Evolutionary conservation across 2,329 filamentous ascomycete genomes (phyloP), one percentile per base, ranked within the genome.

Genomic region (Arthroderma sp.): DNA sequence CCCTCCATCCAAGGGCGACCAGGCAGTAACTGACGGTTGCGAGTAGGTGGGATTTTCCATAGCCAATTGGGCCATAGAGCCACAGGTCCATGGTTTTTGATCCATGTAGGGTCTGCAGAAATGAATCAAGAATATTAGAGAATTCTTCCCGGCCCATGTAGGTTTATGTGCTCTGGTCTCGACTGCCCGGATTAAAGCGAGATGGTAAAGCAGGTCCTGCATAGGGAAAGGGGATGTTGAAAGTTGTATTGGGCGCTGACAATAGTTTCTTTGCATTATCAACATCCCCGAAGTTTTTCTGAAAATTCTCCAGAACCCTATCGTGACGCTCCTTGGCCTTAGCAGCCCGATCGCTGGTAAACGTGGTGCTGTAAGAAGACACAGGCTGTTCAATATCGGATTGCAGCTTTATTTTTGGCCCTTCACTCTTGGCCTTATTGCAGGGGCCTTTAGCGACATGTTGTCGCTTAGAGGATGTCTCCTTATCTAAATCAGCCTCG

Each of bases 41-140:
- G 2, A 45, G 37, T 9, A 45, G 5, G 7, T 45, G 43, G 8
- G 43, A 45, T 36, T 41, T 45, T 27, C 43, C 37, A 36, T 45
- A 36, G 4, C 43, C 43, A 5, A 45, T 41, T 6, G 31, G 37
- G 1, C 43, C 38, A 31, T 45, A 45, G 10, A 45, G 7, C 43
- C 43, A 45, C 37, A 45, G 27, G 22, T 45, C 37, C 15, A 5
- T 2, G 10, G 5, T 7, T 22, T 38, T 38, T 7, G 10, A 28
- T n/a, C n/a, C n/a, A n/a, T n/a, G n/a, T n/a, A n/a, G n/a, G n/a
- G n/a, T n/a, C n/a, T n/a, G n/a, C n/a, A 22, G 8, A 29, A 43
- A 43, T 1, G 31, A 7, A 22, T 38, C 42, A 6, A 38, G 9
- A 7, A 43, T 7, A 8, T n/a, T 6, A 6, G 42, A 5, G 22